Evolutionary conservation across 192 early-diverging fungal species (phyloP), one percentile per base, ranked within the genome.

Genomic region (Funneliformis geosporum): DNA sequence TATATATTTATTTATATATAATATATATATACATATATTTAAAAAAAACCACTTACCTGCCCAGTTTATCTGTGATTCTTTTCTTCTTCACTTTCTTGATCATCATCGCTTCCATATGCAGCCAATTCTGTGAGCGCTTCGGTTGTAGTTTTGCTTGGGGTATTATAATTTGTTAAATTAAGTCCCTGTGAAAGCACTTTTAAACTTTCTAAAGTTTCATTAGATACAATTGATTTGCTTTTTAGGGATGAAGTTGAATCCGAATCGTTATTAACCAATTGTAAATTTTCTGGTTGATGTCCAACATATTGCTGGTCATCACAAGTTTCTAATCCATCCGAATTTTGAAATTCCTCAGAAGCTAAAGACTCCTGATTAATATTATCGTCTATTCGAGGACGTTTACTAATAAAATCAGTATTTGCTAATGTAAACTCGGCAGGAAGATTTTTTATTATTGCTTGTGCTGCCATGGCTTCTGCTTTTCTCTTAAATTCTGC

Each of bases 361-460:
- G 76, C 82, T 18, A 76, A 79, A 23, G 76, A 38, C 43, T 80
- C 47, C 11, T 80, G 61, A 62, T 64, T 47, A 39, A 1, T n/a
- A 23, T 47, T 21, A 59, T 42, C 60, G 12, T 80, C 46, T 43
- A 75, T 68, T 60, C 62, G 11, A 43, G 64, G 62, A 21, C 70
- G 50, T 39, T 82, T 76, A 25, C 40, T 46, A 9, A 40, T 18
- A 55, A 68, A 65, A 39, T 82, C 79, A 21, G 18, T 21, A 71
- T 81, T 60, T 7, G 44, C 73, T 25, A 80, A 76, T 8, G 81
- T 75, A 55, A 80, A 71, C 59, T 88, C 87, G 0, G 79, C 85
- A 0, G 93, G 90, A 10, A 95, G 80, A 60, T 86, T 89, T 10
- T 86, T 74, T 72, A 87, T 86, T 27, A 93, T 82, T 0, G 86